phyloP scores from a whole-genome alignment of 225 moss, liverwort and hornwort genomes.

The Pseudisothecium myosuroides region DNA sequence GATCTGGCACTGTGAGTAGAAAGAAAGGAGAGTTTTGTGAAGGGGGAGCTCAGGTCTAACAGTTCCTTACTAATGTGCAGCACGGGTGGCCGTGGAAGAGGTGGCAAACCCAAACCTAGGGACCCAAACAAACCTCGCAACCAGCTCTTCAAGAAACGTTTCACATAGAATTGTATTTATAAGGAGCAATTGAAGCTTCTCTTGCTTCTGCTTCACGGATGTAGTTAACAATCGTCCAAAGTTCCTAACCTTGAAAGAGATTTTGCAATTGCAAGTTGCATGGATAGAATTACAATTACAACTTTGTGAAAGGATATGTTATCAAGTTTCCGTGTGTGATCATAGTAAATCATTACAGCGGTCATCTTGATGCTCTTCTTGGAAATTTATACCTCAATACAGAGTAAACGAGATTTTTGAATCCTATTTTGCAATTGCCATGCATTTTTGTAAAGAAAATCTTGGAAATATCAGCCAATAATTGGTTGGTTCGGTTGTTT shows the following conservation, averaged over 20 bases:
- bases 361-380: neutral
- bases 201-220: neutral
- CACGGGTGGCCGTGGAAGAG: conserved; percentile 63
- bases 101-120: conserved; percentile 57
- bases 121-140: conserved; percentile 92
- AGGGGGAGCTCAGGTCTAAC: neutral
- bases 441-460: neutral
- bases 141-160: conserved; percentile 79
- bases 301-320: neutral
- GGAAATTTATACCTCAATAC: neutral
- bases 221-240: neutral
- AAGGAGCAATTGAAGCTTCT: neutral
- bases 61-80: conserved; percentile 3
- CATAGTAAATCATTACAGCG: neutral
- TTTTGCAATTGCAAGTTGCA: neutral
- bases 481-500: too few relatives aligned
- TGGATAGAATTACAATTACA: neutral
- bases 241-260: neutral
- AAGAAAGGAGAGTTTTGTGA: neutral
- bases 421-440: neutral
- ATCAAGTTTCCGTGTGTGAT: neutral
- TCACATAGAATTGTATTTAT: conserved; percentile 9
- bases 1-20: neutral
- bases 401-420: neutral
- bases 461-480: neutral